Conservation (phyloP, 2,329 filamentous ascomycete species). For the Fusarium newnesense region DNA sequence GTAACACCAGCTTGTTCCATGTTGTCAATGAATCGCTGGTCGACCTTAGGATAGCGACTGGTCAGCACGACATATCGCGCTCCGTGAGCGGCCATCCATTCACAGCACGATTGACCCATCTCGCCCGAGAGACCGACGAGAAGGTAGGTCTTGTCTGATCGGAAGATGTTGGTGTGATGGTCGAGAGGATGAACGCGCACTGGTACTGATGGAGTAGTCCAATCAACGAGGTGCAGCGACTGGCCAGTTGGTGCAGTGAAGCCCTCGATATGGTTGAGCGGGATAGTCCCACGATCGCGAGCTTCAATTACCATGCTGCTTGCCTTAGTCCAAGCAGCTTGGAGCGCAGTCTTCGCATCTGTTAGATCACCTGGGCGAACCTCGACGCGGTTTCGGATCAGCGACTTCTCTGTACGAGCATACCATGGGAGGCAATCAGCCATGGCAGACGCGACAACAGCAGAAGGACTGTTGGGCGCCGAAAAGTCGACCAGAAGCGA, state of each 20-base stretch:
- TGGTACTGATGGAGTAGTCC: not conserved
- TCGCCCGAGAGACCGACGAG: slow-evolving; percentile 48
- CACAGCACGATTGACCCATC: slow-evolving; percentile 51
- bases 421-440: not conserved
- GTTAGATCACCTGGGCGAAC: not conserved
- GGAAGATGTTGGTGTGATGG: slow-evolving; percentile 5
- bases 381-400: not conserved
- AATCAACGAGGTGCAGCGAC: not conserved
- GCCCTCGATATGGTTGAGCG: not conserved
- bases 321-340: not conserved
- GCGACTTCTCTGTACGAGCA: not conserved
- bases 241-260: not conserved
- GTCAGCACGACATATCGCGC: slow-evolving; percentile 52
- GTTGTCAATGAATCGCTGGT: slow-evolving; percentile 38
- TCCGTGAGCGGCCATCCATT: slow-evolving; percentile 54
- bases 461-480: not conserved
- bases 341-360: not conserved
- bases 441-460: not conserved
- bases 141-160: slow-evolving; percentile 45
- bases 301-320: not conserved
- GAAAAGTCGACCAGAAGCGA: not conserved
- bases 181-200: not conserved
- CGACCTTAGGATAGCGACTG: slow-evolving; percentile 49
- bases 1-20: not conserved
- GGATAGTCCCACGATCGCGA: not conserved